A percentile compares a stretch with the other conserved stretches of the same genome.
Conservation (phyloP, 2,329 filamentous ascomycete species). For the Leptodontidium sp. region DNA sequence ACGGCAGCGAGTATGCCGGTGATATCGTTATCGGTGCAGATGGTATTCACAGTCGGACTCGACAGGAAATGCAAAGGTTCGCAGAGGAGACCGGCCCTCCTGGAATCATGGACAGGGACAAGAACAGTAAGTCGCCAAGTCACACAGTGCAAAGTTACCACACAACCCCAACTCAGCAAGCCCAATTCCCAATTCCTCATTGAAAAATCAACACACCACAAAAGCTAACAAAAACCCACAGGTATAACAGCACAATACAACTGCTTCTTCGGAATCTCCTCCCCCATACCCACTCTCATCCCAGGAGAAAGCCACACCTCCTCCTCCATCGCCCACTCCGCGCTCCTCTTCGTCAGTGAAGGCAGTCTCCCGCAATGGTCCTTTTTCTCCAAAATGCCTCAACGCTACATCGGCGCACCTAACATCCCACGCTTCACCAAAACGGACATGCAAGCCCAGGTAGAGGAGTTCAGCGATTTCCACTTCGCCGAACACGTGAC, state of each 20-base stretch:
- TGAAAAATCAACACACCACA: background rate
- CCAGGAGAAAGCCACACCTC: background rate
- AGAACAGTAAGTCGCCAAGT: slow-evolving; percentile 30
- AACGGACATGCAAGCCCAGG: slow-evolving; percentile 25
- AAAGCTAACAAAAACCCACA: background rate
- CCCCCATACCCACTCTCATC: background rate
- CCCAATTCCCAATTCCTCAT: too few species aligned
- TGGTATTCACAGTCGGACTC: slow-evolving; percentile 39
- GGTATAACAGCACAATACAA: background rate
- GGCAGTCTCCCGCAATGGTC: slow-evolving; percentile 35
- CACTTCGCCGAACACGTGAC: slow-evolving; percentile 14
- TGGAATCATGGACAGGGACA: slow-evolving; percentile 32
- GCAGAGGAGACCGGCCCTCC: slow-evolving; percentile 37
- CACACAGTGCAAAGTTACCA: slow-evolving; percentile 1
- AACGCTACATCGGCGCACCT: slow-evolving; percentile 18
- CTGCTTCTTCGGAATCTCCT: background rate
- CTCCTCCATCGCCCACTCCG: background rate
- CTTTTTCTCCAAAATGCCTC: slow-evolving; percentile 37
- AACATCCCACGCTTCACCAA: slow-evolving; percentile 37
- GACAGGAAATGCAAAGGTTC: slow-evolving; percentile 46
- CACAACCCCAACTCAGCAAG: too few species aligned
- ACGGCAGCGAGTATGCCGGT: slow-evolving; percentile 36
- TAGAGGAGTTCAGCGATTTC: slow-evolving; percentile 8
- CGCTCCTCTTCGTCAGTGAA: background rate
- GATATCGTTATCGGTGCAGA: slow-evolving; percentile 43